Evolutionary conservation across 2,329 filamentous ascomycete species (phyloP).

Genomic region (Pyrenochaeta sp.): DNA sequence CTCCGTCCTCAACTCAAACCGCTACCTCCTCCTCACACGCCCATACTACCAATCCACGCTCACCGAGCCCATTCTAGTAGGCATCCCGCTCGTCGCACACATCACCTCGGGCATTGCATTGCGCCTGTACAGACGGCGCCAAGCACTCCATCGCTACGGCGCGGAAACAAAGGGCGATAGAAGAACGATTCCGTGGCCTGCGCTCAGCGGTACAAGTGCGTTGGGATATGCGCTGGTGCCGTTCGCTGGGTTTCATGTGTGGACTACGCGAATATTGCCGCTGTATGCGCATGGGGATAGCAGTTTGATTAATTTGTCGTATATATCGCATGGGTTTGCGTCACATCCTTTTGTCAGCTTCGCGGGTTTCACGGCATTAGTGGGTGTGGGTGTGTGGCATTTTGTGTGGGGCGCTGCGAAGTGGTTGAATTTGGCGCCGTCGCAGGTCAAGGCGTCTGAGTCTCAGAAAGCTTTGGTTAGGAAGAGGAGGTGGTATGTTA

Average conservation of each 20-base stretch:
- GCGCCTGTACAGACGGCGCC: conserved; percentile 75
- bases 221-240: conserved; percentile 76
- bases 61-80: conserved; percentile 81
- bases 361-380: conserved; percentile 72
- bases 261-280: conserved; percentile 79
- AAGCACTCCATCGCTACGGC: conserved; percentile 79
- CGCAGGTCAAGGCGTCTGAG: conserved; percentile 60
- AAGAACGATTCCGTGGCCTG: conserved; percentile 69
- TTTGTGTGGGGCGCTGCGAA: conserved; percentile 86
- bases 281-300: conserved; percentile 81
- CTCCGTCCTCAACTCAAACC: conserved; percentile 74
- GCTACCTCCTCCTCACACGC: conserved; percentile 87
- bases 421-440: conserved; percentile 75
- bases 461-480: conserved; percentile 61
- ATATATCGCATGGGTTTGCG: conserved; percentile 85
- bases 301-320: conserved; percentile 84
- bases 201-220: conserved; percentile 72
- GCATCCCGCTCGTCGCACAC: conserved; percentile 77
- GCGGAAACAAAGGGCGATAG: conserved; percentile 67
- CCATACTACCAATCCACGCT: conserved; percentile 86
- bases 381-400: conserved; percentile 75
- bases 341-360: conserved; percentile 73
- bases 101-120: conserved; percentile 79
- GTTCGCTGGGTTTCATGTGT: conserved; percentile 74
- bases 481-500: conserved; percentile 72